Evolutionary conservation across 495 filamentous ascomycete species (phyloP).

Genomic region (Parathielavia appendiculata): DNA sequence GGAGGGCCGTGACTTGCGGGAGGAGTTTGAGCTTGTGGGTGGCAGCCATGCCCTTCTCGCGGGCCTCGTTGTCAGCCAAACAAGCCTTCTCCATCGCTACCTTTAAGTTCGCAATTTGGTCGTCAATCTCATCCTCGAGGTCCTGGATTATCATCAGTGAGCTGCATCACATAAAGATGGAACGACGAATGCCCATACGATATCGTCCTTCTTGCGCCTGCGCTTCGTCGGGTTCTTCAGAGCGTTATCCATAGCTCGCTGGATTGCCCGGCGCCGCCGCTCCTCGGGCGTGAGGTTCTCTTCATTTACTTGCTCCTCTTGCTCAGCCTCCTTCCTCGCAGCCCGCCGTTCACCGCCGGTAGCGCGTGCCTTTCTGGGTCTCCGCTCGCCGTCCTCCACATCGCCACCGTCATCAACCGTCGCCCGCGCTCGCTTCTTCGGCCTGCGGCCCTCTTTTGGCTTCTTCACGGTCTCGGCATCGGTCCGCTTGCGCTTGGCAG

Average conservation of each 20-base stretch:
- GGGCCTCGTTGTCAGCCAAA: constrained; percentile 73
- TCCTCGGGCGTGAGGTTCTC: constrained; percentile 60
- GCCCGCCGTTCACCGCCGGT: constrained; percentile 33
- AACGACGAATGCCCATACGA: constrained; percentile 52
- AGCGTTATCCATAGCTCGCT: constrained; percentile 80
- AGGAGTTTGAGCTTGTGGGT: constrained; percentile 92
- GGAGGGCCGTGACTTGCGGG: constrained; percentile 79
- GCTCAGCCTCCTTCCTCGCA: constrained; percentile 46
- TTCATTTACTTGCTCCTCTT: constrained; percentile 57
- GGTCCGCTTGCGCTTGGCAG: constrained; percentile 73
- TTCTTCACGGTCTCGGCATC: constrained; percentile 59
- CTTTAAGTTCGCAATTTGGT: constrained; percentile 82
- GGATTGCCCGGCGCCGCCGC: constrained; percentile 72
- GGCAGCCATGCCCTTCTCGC: constrained; percentile 70
- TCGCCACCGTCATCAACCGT: constrained; percentile 53
- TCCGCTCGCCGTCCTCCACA: constrained; percentile 50
- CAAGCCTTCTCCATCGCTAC: constrained; percentile 89
- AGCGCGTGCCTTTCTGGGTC: constrained; percentile 37
- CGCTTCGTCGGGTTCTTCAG: constrained; percentile 75
- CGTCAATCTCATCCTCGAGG: constrained; percentile 80
- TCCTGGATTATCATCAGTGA: constrained; percentile 52
- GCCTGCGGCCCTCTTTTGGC: constrained; percentile 68
- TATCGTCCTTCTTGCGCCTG: constrained; percentile 79
- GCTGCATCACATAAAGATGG: not conserved
- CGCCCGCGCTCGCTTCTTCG: constrained; percentile 61